Base-by-base conservation (phyloP, 768 basidiomycete species). In the Podaxis rugospora region DNA sequence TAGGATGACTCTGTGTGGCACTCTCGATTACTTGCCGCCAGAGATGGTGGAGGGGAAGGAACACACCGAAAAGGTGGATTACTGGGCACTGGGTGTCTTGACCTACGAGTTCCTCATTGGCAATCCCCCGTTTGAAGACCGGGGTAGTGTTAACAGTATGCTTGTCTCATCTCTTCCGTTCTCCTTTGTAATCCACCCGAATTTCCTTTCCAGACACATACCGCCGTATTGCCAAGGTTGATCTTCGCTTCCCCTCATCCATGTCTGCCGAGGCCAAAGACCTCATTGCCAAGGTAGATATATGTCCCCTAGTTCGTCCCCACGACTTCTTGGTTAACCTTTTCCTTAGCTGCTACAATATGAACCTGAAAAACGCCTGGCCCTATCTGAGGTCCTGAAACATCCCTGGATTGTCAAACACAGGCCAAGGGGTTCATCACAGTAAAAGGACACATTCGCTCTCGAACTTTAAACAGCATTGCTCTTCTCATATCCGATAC, bases 81-180 rank as follows among this genome's bases (percentile, higher is more conserved):
- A 93, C 62, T 99, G 96, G 96, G 96, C 96, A 0, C 77, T 99
- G 27, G 96, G 96, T 49, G 95, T 98, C n/a, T 78, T 99, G 63
- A 90, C 90, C 1, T 99, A 94, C 71, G 96, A 99, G 72, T 98
- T 99, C 72, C 75, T 98, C 62, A 85, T 86, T 55, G 96, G 96
- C 4, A 82, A 81, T 55, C 80, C 81, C 3, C 80, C 82, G 13
- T 99, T 98, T 65, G 96, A 98, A 69, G 94, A 95, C 69, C 75
- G 89, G 63, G 81, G 70, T 56, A 92, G 92, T 47, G 83, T 88
- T 54, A 84, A 83, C 58, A 92, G 92, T 93, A 63, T 59, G 86
- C 70, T 54, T 63, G 11, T 2, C 21, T 54, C 36, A 35, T 32
- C 64, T 21, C 36, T 5, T 32, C 49, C 36, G 5, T 59, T 39